Evolutionary conservation across 176 grass and related monocot genomes (phyloP).

Genomic region (Aegilops bicornis): DNA sequence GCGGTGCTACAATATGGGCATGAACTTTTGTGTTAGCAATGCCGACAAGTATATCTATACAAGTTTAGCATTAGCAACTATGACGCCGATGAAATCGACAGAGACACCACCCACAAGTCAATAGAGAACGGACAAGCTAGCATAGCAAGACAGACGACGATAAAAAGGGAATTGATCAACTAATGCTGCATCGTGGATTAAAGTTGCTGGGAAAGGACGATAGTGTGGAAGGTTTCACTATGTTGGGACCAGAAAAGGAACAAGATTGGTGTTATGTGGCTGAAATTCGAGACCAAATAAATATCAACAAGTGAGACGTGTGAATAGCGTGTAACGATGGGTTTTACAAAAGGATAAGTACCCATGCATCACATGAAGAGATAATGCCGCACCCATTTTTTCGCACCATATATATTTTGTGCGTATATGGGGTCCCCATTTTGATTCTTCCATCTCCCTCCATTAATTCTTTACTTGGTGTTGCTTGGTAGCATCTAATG

Average conservation of each 20-base stretch:
- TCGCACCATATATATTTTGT: not conserved
- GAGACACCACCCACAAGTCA: not conserved
- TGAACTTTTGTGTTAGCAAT: not conserved
- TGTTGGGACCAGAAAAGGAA: constrained; percentile 27
- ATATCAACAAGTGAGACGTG: constrained; percentile 39
- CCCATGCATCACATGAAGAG: constrained; percentile 30
- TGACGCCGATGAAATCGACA: constrained; percentile 5
- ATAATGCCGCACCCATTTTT: constrained; percentile 34
- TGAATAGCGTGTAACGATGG: constrained; percentile 30
- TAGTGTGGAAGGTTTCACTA: constrained; percentile 2
- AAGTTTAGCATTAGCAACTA: not conserved
- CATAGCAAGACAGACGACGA: constrained; percentile 22
- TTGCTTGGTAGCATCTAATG: not conserved
- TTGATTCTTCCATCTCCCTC: constrained; percentile 30
- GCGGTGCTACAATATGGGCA: not conserved
- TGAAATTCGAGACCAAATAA: constrained; percentile 36
- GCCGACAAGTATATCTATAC: not conserved
- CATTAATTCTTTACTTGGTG: not conserved
- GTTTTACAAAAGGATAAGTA: constrained; percentile 31
- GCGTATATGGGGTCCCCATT: constrained; percentile 2
- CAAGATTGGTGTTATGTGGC: constrained; percentile 51
- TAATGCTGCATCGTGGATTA: not conserved
- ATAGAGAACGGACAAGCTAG: not conserved
- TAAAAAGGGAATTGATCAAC: constrained; percentile 22
- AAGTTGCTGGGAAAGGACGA: not conserved